phyloP scores from a whole-genome alignment of 2,329 filamentous ascomycete species.

The Ilyonectria mors-panacis region DNA sequence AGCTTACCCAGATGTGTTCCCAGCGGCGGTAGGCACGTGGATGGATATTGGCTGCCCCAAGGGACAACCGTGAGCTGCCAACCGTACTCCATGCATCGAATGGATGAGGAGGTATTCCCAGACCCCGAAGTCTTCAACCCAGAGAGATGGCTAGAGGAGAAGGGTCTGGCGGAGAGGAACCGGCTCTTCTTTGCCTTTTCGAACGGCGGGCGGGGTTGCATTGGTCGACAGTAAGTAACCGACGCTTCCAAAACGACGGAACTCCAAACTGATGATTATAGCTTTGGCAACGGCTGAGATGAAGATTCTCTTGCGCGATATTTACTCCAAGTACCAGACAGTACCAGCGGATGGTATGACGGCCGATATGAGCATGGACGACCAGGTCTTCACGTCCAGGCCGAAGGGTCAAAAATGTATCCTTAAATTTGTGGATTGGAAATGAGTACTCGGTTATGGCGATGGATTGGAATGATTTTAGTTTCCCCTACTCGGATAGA shows the following conservation, averaged over 20 bases:
- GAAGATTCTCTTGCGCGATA: constrained; percentile 31
- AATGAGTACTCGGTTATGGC: neutral
- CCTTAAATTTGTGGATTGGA: constrained; percentile 32
- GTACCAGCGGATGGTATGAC: constrained; percentile 10
- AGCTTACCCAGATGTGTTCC: constrained; percentile 33
- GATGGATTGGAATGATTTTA: neutral
- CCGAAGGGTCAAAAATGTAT: constrained; percentile 37
- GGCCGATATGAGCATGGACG: constrained; percentile 36
- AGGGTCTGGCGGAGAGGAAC: constrained; percentile 23
- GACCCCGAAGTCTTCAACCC: constrained; percentile 30
- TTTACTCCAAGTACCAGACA: constrained; percentile 30
- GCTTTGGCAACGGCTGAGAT: constrained; percentile 37
- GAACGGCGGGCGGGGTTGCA: constrained; percentile 33
- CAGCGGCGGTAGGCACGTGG: constrained; percentile 3
- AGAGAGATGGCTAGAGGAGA: constrained; percentile 28
- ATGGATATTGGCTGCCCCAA: constrained; percentile 32
- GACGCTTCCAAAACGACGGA: neutral
- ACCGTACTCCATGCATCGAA: constrained; percentile 34
- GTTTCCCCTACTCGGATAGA: neutral
- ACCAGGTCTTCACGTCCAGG: constrained; percentile 37
- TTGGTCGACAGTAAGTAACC: constrained; percentile 38
- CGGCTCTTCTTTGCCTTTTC: constrained; percentile 36
- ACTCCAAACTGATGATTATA: neutral
- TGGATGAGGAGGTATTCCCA: constrained; percentile 24
- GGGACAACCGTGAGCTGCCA: constrained; percentile 38